Evolutionary conservation across 2,329 filamentous ascomycete genomes (phyloP).

Genomic region (Paraconiothyrium brasiliense): DNA sequence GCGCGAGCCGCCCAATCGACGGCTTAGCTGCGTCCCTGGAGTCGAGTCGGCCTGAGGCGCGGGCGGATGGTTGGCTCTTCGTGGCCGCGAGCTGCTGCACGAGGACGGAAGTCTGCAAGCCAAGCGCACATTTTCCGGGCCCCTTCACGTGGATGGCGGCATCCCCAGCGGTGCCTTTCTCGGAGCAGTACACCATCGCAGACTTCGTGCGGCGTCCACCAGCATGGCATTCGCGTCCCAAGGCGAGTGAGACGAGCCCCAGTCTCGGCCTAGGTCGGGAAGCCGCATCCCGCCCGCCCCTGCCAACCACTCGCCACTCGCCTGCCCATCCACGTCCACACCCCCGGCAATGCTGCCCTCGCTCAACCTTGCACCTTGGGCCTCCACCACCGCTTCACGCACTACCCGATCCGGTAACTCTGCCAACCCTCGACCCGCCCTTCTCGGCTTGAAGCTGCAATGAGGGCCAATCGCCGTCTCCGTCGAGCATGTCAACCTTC

Average conservation of each 20-base stretch:
- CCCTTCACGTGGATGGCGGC: neutral
- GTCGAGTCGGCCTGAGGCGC: slow-evolving; percentile 1
- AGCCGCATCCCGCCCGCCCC: slow-evolving; percentile 12
- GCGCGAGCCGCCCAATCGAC: slow-evolving; percentile 14
- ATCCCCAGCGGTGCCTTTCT: neutral
- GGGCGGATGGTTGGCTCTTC: slow-evolving; percentile 5
- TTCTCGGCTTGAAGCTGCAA: neutral
- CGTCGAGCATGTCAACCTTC: slow-evolving; percentile 45
- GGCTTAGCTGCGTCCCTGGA: neutral
- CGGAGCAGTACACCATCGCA: no score
- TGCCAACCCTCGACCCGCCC: neutral
- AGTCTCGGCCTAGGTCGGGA: slow-evolving; percentile 1
- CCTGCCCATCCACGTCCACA: neutral
- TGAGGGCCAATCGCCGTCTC: neutral
- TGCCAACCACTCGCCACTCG: slow-evolving; percentile 15
- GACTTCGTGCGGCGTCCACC: neutral
- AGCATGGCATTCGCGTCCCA: slow-evolving; percentile 7
- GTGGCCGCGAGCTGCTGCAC: slow-evolving; percentile 10
- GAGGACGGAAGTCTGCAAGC: slow-evolving; percentile 11
- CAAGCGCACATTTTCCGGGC: slow-evolving; percentile 11
- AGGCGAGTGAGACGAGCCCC: neutral
- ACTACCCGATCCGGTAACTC: slow-evolving; percentile 14
- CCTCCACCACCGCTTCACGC: slow-evolving; percentile 12
- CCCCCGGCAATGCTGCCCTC: slow-evolving; percentile 2
- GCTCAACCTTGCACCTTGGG: neutral